A percentile compares a stretch with the other conserved stretches of the same genome.
phyloP scores from a whole-genome alignment of 441 rosid species.

The Erodium texanum region DNA sequence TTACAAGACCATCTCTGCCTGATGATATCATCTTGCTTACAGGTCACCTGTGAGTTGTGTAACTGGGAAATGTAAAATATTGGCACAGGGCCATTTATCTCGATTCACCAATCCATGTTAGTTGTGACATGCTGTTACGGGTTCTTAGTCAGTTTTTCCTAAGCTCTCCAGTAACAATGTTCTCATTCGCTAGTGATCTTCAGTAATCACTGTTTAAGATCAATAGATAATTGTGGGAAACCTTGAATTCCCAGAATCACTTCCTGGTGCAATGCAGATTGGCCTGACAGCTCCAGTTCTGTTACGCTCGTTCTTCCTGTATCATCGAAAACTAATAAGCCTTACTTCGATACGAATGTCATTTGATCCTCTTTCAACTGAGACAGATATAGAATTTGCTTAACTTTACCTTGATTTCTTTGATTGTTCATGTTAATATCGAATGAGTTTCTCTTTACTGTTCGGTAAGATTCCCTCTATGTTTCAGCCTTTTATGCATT shows the following conservation, averaged over 20 bases:
- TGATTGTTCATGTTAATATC: constrained; percentile 1
- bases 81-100: not conserved
- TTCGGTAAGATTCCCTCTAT: constrained; percentile 12
- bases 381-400: not conserved
- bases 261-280: constrained; percentile 1
- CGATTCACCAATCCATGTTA: not conserved
- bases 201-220: not conserved
- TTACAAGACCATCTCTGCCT: not conserved
- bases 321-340: not conserved
- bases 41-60: not conserved
- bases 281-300: not conserved
- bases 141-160: not conserved
- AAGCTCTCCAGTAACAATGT: not conserved
- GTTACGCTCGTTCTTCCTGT: not conserved
- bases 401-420: too few species aligned
- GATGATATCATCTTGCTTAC: not conserved
- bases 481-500: constrained; percentile 23
- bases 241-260: not conserved
- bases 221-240: too few species aligned
- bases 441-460: constrained; percentile 6
- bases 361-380: not conserved
- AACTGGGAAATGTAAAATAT: not conserved
- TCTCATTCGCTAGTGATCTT: not conserved
- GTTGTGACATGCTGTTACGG: not conserved
- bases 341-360: not conserved